These are phyloP conservation scores for Saxophila tyrrhenica DNA, from an alignment of 495 filamentous ascomycete species.

Conservation along the genomic window DNA sequence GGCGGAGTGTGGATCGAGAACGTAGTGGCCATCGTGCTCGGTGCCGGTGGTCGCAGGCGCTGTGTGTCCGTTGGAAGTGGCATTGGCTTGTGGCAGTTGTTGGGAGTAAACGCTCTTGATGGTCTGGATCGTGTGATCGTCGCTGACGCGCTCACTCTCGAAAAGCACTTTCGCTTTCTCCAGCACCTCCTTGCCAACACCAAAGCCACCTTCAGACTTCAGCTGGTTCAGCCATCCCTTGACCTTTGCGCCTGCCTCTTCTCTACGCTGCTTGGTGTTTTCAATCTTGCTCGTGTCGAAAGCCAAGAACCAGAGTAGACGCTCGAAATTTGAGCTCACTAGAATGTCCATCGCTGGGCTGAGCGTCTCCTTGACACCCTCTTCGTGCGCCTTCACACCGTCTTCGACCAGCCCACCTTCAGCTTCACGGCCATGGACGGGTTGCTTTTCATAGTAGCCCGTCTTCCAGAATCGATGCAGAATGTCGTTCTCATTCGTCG, in stretches of 20 bases:
- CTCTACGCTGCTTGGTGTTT: slow-evolving; percentile 29
- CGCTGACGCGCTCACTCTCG: slow-evolving; percentile 70
- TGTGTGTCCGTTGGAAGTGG: slow-evolving; percentile 7
- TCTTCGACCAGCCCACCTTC: slow-evolving; percentile 48
- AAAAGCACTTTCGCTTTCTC: slow-evolving; percentile 55
- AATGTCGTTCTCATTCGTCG: slow-evolving; percentile 91
- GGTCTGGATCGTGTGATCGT: slow-evolving; percentile 61
- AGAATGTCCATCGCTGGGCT: slow-evolving; percentile 96
- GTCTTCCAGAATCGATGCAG: slow-evolving; percentile 69
- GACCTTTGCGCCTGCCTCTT: slow-evolving; percentile 50
- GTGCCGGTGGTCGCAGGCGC: slow-evolving; percentile 28
- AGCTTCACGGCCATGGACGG: slow-evolving; percentile 41
- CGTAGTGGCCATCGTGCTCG: slow-evolving; percentile 45
- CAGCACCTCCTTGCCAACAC: slow-evolving; percentile 57
- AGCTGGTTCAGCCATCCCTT: slow-evolving; percentile 59
- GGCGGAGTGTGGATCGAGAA: slow-evolving; percentile 86
- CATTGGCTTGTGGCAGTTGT: slow-evolving; percentile 17
- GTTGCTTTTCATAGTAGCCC: slow-evolving; percentile 67
- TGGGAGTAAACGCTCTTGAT: slow-evolving; percentile 54
- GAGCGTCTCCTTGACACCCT: slow-evolving; percentile 73
- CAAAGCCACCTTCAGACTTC: slow-evolving; percentile 70
- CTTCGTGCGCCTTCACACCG: slow-evolving; percentile 53
- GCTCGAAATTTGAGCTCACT: slow-evolving; percentile 90
- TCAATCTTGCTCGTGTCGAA: slow-evolving; percentile 39
- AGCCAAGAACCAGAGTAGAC: slow-evolving; percentile 86